phyloP scores from a whole-genome alignment of 1,284 basidiomycete genomes.

The Ganoderma sp. region DNA sequence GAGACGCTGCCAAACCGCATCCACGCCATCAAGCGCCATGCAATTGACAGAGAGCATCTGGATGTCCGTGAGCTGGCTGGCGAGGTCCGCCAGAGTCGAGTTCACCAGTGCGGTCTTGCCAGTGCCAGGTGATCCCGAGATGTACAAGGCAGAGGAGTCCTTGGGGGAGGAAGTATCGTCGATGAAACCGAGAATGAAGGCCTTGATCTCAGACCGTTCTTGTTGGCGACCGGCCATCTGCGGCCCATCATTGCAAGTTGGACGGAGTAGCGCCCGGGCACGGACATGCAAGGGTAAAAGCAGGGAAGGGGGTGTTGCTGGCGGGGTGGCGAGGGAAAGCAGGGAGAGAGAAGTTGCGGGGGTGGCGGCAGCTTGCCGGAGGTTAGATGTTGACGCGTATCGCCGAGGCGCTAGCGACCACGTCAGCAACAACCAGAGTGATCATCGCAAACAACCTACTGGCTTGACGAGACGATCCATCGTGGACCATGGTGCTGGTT shows the following conservation, averaged over 20 bases:
- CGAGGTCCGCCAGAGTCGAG: slow-evolving; percentile 53
- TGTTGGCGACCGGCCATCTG: slow-evolving; percentile 67
- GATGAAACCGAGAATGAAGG: slow-evolving; percentile 63
- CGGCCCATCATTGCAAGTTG: slow-evolving; percentile 62
- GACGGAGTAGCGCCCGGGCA: slow-evolving; percentile 69
- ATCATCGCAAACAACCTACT: slow-evolving; percentile 33
- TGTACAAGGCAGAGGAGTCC: slow-evolving; percentile 59
- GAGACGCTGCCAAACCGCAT: slow-evolving; percentile 74
- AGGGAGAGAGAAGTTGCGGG: slow-evolving; percentile 49
- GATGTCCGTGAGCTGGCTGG: slow-evolving; percentile 46
- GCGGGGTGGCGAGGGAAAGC: slow-evolving; percentile 61
- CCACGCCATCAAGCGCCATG: slow-evolving; percentile 71
- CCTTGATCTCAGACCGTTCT: slow-evolving; percentile 61
- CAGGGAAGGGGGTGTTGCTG: slow-evolving; percentile 59
- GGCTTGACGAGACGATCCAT: slow-evolving; percentile 47
- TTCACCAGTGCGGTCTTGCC: slow-evolving; percentile 84
- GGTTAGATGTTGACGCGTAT: slow-evolving; percentile 54
- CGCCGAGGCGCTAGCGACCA: slow-evolving; percentile 46
- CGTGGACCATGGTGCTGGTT: slow-evolving; percentile 50
- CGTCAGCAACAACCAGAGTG: slow-evolving; percentile 20
- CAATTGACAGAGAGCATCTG: slow-evolving; percentile 72
- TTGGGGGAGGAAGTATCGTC: slow-evolving; percentile 38
- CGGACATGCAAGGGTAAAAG: slow-evolving; percentile 67
- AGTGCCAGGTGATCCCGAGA: slow-evolving; percentile 81
- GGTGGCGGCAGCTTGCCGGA: slow-evolving; percentile 41